Percentiles rank a stretch among this genome's conserved stretches.
These are phyloP conservation scores for Tilletiopsis washingtonensis DNA, from an alignment of 1,284 basidiomycete genomes.

Conservation along the genomic window DNA sequence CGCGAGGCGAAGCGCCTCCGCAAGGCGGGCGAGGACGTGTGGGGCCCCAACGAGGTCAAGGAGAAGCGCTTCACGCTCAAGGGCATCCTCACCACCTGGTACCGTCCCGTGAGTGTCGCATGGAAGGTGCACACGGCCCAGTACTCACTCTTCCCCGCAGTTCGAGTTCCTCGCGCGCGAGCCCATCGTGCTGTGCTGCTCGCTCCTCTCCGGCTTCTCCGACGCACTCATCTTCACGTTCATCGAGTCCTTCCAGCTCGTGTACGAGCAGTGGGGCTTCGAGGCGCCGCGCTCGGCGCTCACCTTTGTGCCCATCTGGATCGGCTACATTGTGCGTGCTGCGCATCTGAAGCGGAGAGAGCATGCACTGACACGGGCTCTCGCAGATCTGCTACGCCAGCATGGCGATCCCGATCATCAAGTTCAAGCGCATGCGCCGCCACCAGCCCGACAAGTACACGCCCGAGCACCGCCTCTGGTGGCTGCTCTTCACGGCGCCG, in stretches of 20 bases:
- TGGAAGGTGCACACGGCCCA: too few relatives aligned
- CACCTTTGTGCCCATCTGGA: constrained; percentile 48
- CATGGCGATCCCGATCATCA: constrained; percentile 46
- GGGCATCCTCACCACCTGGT: constrained; percentile 47
- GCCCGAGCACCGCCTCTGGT: constrained; percentile 49
- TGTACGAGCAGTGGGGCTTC: constrained; percentile 50
- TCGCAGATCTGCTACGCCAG: constrained; percentile 45
- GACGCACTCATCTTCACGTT: constrained; percentile 50
- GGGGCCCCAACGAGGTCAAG: constrained; percentile 49
- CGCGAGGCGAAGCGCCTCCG: constrained; percentile 48
- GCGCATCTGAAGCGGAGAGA: too few relatives aligned
- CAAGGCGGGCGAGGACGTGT: constrained; percentile 46
- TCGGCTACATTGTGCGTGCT: constrained; percentile 52
- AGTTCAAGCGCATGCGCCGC: constrained; percentile 31
- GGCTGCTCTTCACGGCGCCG: constrained; percentile 48
- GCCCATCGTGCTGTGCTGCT: constrained; percentile 50
- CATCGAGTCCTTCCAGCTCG: constrained; percentile 48
- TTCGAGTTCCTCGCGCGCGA: constrained; percentile 48
- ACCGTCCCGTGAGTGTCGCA: too few relatives aligned
- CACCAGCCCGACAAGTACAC: constrained; percentile 31
- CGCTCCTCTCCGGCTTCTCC: constrained; percentile 49
- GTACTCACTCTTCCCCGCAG: too few relatives aligned
- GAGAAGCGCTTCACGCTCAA: constrained; percentile 45
- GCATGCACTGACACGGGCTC: too few relatives aligned
- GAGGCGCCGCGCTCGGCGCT: constrained; percentile 42